phyloP scores from a whole-genome alignment of 2,329 filamentous ascomycete genomes.

The Venturiaceae sp. region DNA sequence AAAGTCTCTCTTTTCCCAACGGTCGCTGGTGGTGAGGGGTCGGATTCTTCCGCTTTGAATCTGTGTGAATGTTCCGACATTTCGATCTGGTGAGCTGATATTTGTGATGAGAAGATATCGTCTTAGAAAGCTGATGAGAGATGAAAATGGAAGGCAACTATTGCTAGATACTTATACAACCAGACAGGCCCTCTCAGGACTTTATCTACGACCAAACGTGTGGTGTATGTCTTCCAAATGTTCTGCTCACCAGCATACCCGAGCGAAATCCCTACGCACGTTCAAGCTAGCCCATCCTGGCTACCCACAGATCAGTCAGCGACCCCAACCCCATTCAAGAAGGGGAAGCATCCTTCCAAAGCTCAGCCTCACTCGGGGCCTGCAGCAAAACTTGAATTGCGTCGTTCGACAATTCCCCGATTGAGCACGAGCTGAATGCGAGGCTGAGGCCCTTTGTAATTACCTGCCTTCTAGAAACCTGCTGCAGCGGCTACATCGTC shows the following conservation, averaged over 20 bases:
- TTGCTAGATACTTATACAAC: neutral
- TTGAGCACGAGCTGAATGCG: neutral
- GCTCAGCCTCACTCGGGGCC: neutral
- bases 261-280: neutral
- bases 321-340: too few relatives aligned
- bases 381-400: neutral
- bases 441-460: too few relatives aligned
- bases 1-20: constrained; percentile 3
- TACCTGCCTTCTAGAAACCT: too few relatives aligned
- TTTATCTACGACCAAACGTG: neutral
- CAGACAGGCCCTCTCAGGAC: neutral
- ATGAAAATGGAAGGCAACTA: neutral
- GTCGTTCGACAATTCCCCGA: neutral
- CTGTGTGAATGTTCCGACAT: neutral
- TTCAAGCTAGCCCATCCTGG: neutral
- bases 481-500: too few relatives aligned
- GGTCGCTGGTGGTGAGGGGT: neutral
- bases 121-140: neutral
- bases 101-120: neutral
- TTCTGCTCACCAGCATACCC: neutral
- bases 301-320: neutral
- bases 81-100: neutral
- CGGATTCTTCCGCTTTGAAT: neutral
- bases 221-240: neutral
- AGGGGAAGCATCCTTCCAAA: neutral